Evolutionary conservation across 768 basidiomycete genomes (phyloP), one percentile per base, ranked within the genome.

Genomic region (Tylopilus vinaceipallidus): DNA sequence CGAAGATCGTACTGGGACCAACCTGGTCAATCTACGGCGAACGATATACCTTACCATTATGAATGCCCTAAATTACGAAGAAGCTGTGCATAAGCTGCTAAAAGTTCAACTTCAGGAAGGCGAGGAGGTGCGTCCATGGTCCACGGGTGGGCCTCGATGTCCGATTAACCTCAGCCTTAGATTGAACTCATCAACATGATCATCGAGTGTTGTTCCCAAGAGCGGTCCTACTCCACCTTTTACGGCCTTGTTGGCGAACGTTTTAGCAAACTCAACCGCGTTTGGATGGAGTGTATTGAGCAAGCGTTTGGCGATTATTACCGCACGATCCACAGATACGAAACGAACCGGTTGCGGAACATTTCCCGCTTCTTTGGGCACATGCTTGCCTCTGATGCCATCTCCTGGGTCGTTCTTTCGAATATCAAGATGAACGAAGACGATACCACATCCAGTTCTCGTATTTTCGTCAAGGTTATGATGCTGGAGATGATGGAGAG

Each of bases 121-220:
- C 1, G 84, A 97, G 69, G 97, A 99, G 84, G 95, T 95, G 63
- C 47, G 74, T 69, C 42, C 14, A 2, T 23, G 10, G 1, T 32
- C 16, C 29, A 42, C 9, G 6, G 23, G n/a, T 40, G 14, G 4
- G 32, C 30, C 6, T 19, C 37, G 8, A 2, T 30, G 19, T 17
- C 17, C 45, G n/a, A 35, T 38, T 12, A 12, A 22, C 37, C 45
- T 17, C 17, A 23, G 14, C 20, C 30, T n/a, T 61, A 97, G 92
- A 88, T 92, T 59, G 95, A 98, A 67, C 71, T 99, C 50, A 83
- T 91, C 67, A 98, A 98, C 77, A 99, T 99, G 97, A 82, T 99
- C 54, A 90, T 99, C 69, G 95, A 98, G 63, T 99, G 97, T 88
- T 98, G 97, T 68, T 98, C 97, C 2, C 97, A 99, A 74, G 97